These are phyloP conservation scores for Apiospora hydei DNA, from an alignment of 2,329 filamentous ascomycete species.

Conservation along the genomic window DNA sequence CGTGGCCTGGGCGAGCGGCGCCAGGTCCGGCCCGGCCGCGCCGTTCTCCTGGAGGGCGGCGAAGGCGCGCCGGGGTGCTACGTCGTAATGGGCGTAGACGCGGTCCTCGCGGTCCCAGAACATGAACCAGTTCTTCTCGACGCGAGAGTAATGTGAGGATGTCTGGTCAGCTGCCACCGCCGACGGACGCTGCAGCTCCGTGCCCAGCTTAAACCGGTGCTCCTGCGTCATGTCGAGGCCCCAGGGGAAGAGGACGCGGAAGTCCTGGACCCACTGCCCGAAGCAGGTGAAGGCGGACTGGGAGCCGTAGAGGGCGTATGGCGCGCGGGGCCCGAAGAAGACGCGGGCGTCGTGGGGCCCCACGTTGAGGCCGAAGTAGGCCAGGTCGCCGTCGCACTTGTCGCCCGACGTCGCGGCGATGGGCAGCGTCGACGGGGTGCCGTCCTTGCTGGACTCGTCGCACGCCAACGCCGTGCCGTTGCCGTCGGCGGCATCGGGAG, in stretches of 20 bases:
- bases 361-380: conserved; percentile 50
- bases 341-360: conserved; percentile 67
- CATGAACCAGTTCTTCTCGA: conserved; percentile 70
- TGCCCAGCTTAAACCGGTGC: conserved; percentile 49
- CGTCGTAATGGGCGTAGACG: conserved; percentile 61
- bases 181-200: conserved; percentile 56
- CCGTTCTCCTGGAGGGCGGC: conserved; percentile 54
- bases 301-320: conserved; percentile 62
- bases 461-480: conserved; percentile 46
- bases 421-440: conserved; percentile 49
- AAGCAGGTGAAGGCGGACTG: conserved; percentile 63
- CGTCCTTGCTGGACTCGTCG: conserved; percentile 33
- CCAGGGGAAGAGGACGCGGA: conserved; percentile 57
- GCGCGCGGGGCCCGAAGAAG: conserved; percentile 59
- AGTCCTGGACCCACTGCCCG: conserved; percentile 63
- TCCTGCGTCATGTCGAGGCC: conserved; percentile 32
- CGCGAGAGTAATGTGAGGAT: not conserved
- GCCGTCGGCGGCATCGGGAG: conserved; percentile 37
- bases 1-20: conserved; percentile 25
- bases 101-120: conserved; percentile 61
- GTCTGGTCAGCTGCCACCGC: conserved; percentile 28
- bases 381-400: conserved; percentile 54
- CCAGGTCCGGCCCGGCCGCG: conserved; percentile 33
- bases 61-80: conserved; percentile 57
- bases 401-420: conserved; percentile 53